These are phyloP conservation scores for Filosporella fistucella DNA, from an alignment of 495 filamentous ascomycete genomes.

Conservation along the genomic window DNA sequence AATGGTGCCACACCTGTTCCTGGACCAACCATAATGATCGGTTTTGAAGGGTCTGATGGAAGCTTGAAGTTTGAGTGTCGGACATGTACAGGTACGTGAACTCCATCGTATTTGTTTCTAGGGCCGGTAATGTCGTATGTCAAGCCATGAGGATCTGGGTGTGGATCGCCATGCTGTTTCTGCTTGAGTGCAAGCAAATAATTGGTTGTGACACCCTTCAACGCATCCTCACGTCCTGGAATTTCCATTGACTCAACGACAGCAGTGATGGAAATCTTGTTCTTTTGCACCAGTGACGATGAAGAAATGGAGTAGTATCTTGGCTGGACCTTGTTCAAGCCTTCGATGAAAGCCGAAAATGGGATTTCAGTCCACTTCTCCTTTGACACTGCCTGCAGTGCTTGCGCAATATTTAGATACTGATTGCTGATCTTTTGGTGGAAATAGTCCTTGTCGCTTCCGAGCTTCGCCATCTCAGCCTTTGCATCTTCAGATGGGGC, in stretches of 20 bases:
- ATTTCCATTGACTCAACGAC: constrained; percentile 82
- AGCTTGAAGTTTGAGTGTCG: constrained; percentile 99
- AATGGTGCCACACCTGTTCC: constrained; percentile 97
- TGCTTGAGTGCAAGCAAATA: constrained; percentile 95
- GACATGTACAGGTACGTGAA: constrained; percentile 93
- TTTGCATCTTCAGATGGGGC: constrained; percentile 81
- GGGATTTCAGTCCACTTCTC: constrained; percentile 78
- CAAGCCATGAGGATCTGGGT: constrained; percentile 80
- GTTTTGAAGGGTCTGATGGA: constrained; percentile 89
- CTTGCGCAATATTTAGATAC: constrained; percentile 86
- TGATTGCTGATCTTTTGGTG: constrained; percentile 77
- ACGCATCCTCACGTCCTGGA: constrained; percentile 72
- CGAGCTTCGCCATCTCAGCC: constrained; percentile 81
- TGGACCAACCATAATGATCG: constrained; percentile 92
- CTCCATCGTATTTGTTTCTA: constrained; percentile 93
- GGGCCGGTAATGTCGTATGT: constrained; percentile 88
- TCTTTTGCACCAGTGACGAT: constrained; percentile 88
- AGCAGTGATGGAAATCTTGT: constrained; percentile 90
- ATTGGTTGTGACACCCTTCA: constrained; percentile 96
- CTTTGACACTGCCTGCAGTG: constrained; percentile 67
- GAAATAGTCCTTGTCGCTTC: constrained; percentile 95
- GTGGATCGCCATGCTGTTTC: constrained; percentile 88
- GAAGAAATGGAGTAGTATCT: constrained; percentile 99
- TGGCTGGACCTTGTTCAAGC: constrained; percentile 89
- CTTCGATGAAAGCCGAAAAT: constrained; percentile 93